Base-by-base conservation (phyloP, 306 rosid genomes). In the Lotus japonicus region DNA sequence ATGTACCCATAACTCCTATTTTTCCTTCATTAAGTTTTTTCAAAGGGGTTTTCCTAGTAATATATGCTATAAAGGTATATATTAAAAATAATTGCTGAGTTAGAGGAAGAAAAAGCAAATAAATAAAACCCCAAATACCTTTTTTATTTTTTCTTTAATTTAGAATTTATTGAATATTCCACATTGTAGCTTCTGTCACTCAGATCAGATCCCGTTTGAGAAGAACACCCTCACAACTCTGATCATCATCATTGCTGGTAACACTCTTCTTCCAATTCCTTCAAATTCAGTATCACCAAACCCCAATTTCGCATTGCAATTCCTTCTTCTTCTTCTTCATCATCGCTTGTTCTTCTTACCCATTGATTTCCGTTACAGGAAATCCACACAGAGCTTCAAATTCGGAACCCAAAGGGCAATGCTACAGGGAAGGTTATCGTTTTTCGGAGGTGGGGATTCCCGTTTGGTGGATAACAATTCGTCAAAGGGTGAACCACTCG, bases 401-500 rank as follows among this genome's bases (percentile, higher is more conserved):
- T n/a, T 12, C 15, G 6, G 16, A 21, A 68, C 33, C 51, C 59
- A 1, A 6, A 26, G 4, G 19, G 66, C 79, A 77, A 90, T 95
- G 99, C 66, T 88, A 23, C 64, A 80, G 45, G 77, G 90, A 2
- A 80, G 86, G 12, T 78, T 90, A 49, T 85, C 92, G 65, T 66
- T 95, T 35, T 87, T 95, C 5, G 83, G 97, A 26, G 85, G 84
- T 18, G 76, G 81, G 9, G 84, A 75, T 70, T 79, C 86, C 17
- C 43, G 53, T 52, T 38, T 43, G 48, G 65, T 11, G 33, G 74
- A 38, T 11, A 43, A 78, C 15, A 62, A 48, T 57, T 31, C 86
- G 7, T 16, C 63, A 0, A 76, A 71, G 67, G 62, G 72, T 35
- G 81, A 79, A 31, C 77, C 77, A n/a, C 35, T 75, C 33, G 21